Percentiles rank a stretch among this genome's conserved stretches.
Conservation (phyloP, 176 grass and related monocot genomes). For the Neostapfia colusana region DNA sequence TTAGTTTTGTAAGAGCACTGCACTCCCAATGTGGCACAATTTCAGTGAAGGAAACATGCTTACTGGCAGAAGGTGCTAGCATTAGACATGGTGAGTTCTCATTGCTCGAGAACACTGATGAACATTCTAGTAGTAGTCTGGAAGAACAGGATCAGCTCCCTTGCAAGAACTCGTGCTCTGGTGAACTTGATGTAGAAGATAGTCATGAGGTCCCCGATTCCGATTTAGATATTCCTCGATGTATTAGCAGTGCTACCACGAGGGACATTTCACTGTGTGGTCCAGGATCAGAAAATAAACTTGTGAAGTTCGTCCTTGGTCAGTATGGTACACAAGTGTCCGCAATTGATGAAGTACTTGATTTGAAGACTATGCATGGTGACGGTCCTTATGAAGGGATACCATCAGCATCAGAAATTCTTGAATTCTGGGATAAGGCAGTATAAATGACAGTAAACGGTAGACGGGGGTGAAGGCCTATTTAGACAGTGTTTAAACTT, state of each 20-base stretch:
- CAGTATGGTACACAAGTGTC: conserved; percentile 18
- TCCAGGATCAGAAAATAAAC: conserved; percentile 26
- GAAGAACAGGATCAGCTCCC: conserved; percentile 25
- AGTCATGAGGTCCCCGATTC: not conserved
- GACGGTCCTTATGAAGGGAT: conserved; percentile 38
- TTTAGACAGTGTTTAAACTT: too few species aligned
- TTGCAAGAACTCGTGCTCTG: not conserved
- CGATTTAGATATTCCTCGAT: conserved; percentile 6
- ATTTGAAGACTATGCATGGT: conserved; percentile 45
- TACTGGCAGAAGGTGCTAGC: conserved; percentile 13
- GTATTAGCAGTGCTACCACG: not conserved
- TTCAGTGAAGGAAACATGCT: conserved; percentile 22
- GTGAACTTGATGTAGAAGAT: not conserved
- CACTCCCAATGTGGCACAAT: conserved; percentile 28
- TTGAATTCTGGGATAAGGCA: conserved; percentile 53
- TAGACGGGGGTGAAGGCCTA: too few species aligned
- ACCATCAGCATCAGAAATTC: conserved; percentile 61
- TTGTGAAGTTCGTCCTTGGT: conserved; percentile 6
- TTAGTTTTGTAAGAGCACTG: conserved; percentile 42
- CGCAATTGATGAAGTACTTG: conserved; percentile 50
- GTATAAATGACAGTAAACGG: conserved; percentile 29
- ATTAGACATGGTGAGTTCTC: conserved; percentile 6
- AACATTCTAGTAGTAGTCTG: conserved; percentile 4
- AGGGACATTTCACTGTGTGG: conserved; percentile 5
- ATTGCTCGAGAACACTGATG: not conserved